Percentiles rank a stretch among this genome's conserved stretches.
Evolutionary conservation across 164 flowering plant species (phyloP).

Genomic region (Houttuynia cordata): DNA sequence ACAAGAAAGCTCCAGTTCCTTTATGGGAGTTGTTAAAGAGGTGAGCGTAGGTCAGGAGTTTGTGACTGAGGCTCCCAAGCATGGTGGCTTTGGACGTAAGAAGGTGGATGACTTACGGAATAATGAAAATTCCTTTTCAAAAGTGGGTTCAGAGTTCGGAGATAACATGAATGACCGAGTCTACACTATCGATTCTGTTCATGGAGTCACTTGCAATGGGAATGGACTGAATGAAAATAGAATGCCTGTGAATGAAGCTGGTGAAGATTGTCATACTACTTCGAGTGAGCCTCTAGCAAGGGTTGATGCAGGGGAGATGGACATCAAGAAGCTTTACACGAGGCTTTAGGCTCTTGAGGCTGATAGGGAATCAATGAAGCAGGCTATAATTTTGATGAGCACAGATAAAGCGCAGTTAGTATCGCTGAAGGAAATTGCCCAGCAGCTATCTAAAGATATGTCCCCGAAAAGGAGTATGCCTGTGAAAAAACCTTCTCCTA

Average conservation of each 20-base stretch:
- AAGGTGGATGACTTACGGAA: conserved; percentile 27
- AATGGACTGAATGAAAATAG: conserved; percentile 19
- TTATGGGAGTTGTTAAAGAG: conserved; percentile 29
- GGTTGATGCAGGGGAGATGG: conserved; percentile 48
- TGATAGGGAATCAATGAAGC: conserved; percentile 93
- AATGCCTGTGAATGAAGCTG: not conserved
- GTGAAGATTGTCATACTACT: conserved; percentile 37
- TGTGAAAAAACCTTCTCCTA: conserved; percentile 37
- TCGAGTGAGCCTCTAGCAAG: conserved; percentile 34
- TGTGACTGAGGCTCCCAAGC: conserved; percentile 32
- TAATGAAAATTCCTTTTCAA: conserved; percentile 25
- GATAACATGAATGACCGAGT: conserved; percentile 78
- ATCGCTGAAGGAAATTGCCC: conserved; percentile 82
- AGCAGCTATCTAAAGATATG: conserved; percentile 65
- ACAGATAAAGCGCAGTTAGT: conserved; percentile 86
- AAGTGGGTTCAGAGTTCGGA: conserved; percentile 45
- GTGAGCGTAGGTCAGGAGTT: conserved; percentile 18
- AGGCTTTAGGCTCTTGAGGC: conserved; percentile 98
- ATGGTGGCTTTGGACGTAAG: conserved; percentile 26
- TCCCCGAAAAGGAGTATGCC: conserved; percentile 43
- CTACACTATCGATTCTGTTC: conserved; percentile 75
- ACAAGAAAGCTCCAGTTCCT: conserved; percentile 40
- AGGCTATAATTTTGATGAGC: conserved; percentile 73
- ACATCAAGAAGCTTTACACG: conserved; percentile 66
- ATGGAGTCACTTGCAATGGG: conserved; percentile 25